Percentiles rank a stretch among this genome's conserved stretches.
These are phyloP conservation scores for Aeschynomene evenia DNA, from an alignment of 306 rosid genomes.

Conservation along the genomic window DNA sequence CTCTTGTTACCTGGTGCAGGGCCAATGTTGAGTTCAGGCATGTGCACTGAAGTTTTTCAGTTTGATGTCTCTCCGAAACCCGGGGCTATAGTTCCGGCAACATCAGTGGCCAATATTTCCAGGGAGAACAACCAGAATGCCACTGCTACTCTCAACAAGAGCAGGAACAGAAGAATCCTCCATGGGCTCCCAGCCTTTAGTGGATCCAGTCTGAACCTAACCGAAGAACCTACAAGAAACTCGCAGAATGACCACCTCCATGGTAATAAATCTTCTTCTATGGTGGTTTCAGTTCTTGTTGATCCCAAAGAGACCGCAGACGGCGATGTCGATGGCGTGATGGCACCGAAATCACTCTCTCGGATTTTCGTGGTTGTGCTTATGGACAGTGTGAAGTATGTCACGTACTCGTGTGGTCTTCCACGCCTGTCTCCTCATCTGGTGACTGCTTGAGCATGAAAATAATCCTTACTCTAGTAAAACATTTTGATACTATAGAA, in stretches of 20 bases:
- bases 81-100: constrained; percentile 86
- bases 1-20: constrained; percentile 50
- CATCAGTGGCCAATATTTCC: constrained; percentile 60
- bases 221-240: constrained; percentile 51
- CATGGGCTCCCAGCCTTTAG: constrained; percentile 53
- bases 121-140: constrained; percentile 37
- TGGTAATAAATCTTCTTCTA: constrained; percentile 68
- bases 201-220: constrained; percentile 52
- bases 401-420: constrained; percentile 88
- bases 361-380: constrained; percentile 83
- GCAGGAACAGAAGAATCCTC: constrained; percentile 78
- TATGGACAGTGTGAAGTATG: constrained; percentile 84
- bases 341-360: constrained; percentile 72
- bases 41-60: constrained; percentile 97
- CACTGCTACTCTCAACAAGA: constrained; percentile 44
- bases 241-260: constrained; percentile 50
- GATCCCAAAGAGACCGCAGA: constrained; percentile 87
- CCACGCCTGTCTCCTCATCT: constrained; percentile 66
- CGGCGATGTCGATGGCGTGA: constrained; percentile 65
- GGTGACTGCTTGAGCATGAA: constrained; percentile 55
- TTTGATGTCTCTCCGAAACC: constrained; percentile 74
- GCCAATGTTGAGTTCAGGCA: constrained; percentile 92
- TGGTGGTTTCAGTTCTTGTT: constrained; percentile 89
- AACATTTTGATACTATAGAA: constrained; percentile 13
- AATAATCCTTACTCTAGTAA: background rate